phyloP scores from a whole-genome alignment of 1,284 basidiomycete genomes.

The Anthracocystis panici-leucophaei region DNA sequence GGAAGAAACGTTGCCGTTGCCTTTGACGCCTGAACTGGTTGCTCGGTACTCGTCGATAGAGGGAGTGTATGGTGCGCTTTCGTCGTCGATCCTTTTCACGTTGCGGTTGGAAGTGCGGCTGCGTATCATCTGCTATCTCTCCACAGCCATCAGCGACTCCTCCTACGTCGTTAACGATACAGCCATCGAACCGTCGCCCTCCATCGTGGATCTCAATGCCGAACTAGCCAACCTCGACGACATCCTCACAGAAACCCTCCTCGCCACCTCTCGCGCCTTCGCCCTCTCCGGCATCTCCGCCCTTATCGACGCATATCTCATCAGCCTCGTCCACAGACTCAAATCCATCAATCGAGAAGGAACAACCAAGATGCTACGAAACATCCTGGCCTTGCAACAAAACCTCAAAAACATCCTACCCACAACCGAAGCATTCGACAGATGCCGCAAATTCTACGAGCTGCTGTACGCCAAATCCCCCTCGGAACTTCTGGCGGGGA shows the following conservation, averaged over 20 bases:
- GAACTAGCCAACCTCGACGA: constrained; percentile 84
- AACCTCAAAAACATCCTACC: constrained; percentile 76
- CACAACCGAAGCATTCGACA: constrained; percentile 75
- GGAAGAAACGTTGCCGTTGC: constrained; percentile 43
- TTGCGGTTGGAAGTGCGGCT: constrained; percentile 90
- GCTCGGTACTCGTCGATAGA: constrained; percentile 78
- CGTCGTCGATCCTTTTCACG: constrained; percentile 86
- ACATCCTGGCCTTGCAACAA: constrained; percentile 92
- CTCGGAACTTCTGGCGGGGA: constrained; percentile 11
- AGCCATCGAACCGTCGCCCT: constrained; percentile 87
- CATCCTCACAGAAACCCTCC: constrained; percentile 62
- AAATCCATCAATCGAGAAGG: constrained; percentile 81
- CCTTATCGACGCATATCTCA: constrained; percentile 85
- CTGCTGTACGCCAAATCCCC: constrained; percentile 41
- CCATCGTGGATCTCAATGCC: constrained; percentile 86
- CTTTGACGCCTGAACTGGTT: constrained; percentile 46
- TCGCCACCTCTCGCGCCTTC: constrained; percentile 74
- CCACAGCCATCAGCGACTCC: constrained; percentile 78
- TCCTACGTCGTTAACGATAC: constrained; percentile 74
- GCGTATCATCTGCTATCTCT: constrained; percentile 83
- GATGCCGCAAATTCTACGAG: constrained; percentile 83
- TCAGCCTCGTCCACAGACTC: constrained; percentile 80
- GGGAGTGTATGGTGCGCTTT: constrained; percentile 88
- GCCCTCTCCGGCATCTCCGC: constrained; percentile 87
- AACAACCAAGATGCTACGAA: constrained; percentile 87